Percentiles rank a stretch among this genome's conserved stretches.
These are phyloP conservation scores for Fusarium lyarnte DNA, from an alignment of 2,329 filamentous ascomycete species.

Conservation along the genomic window DNA sequence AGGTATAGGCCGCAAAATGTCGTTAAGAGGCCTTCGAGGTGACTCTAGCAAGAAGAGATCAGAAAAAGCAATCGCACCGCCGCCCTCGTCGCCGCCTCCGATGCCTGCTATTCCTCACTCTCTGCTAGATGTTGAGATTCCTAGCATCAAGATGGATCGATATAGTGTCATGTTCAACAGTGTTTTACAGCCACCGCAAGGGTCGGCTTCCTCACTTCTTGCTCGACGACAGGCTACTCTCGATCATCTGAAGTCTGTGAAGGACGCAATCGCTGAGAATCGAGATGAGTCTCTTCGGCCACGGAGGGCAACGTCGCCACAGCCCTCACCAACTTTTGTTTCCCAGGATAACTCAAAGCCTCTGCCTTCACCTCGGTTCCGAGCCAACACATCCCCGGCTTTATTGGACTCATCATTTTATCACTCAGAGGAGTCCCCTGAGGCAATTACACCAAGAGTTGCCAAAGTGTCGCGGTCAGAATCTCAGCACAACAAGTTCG, in stretches of 20 bases:
- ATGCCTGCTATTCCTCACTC: conserved; percentile 36
- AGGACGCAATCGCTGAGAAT: conserved; percentile 54
- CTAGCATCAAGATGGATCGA: conserved; percentile 81
- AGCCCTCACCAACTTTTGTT: conserved; percentile 56
- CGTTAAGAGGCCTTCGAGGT: conserved; percentile 38
- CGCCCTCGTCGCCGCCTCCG: conserved; percentile 34
- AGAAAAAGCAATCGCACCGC: conserved; percentile 25
- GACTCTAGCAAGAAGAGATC: conserved; percentile 34
- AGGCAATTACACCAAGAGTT: conserved; percentile 20
- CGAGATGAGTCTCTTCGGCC: conserved; percentile 46
- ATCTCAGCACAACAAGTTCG: conserved; percentile 3
- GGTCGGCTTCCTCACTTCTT: conserved; percentile 52
- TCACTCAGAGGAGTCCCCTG: conserved; percentile 25
- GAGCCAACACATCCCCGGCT: conserved; percentile 67
- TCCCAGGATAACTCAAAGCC: conserved; percentile 14
- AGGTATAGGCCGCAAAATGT: conserved; percentile 41
- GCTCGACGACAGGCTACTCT: conserved; percentile 68
- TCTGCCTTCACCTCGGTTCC: conserved; percentile 52
- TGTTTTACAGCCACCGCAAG: conserved; percentile 65
- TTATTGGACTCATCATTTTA: conserved; percentile 53
- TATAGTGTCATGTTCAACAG: conserved; percentile 95
- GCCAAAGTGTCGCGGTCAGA: conserved; percentile 23
- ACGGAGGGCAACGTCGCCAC: conserved; percentile 61
- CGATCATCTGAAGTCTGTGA: conserved; percentile 65
- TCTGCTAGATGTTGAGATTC: conserved; percentile 80